Evolutionary conservation across 257 asterid genomes (phyloP).

Genomic region (Penstemon barbatus): DNA sequence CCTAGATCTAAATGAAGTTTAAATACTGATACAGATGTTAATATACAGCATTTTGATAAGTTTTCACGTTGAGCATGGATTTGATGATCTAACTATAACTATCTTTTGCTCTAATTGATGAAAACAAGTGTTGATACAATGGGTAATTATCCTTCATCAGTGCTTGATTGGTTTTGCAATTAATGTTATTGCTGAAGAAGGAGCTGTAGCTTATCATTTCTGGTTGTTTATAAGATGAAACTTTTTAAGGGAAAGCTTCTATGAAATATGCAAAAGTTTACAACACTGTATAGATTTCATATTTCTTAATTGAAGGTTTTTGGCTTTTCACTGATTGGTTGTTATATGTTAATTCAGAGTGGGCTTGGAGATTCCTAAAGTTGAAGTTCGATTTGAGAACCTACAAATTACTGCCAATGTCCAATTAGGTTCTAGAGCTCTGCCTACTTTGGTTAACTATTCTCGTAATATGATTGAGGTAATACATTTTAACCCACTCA

Average conservation of each 20-base stretch:
- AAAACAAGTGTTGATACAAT: background rate
- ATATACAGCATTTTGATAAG: background rate
- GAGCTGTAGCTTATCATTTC: background rate
- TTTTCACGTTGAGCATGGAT: background rate
- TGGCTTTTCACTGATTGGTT: slow-evolving; percentile 3
- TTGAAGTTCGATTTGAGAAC: slow-evolving; percentile 81
- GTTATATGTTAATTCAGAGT: slow-evolving; percentile 38
- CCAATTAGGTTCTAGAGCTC: slow-evolving; percentile 77
- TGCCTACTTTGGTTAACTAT: slow-evolving; percentile 75
- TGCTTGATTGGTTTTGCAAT: background rate
- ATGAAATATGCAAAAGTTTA: background rate
- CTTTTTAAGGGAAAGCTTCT: background rate
- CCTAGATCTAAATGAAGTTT: background rate
- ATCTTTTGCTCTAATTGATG: background rate
- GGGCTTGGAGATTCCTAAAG: slow-evolving; percentile 68
- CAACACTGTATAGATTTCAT: background rate
- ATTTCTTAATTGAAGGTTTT: background rate
- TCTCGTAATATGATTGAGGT: slow-evolving; percentile 71
- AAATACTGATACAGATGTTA: background rate
- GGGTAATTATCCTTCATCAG: too few species aligned
- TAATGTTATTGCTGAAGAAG: slow-evolving; percentile 13
- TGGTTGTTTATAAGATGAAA: background rate
- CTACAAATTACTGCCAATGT: slow-evolving; percentile 63
- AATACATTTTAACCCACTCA: slow-evolving; percentile 10
- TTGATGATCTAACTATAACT: background rate